Evolutionary conservation across 306 rosid species (phyloP), one percentile per base, ranked within the genome.

Genomic region (Boehmeria nivea): DNA sequence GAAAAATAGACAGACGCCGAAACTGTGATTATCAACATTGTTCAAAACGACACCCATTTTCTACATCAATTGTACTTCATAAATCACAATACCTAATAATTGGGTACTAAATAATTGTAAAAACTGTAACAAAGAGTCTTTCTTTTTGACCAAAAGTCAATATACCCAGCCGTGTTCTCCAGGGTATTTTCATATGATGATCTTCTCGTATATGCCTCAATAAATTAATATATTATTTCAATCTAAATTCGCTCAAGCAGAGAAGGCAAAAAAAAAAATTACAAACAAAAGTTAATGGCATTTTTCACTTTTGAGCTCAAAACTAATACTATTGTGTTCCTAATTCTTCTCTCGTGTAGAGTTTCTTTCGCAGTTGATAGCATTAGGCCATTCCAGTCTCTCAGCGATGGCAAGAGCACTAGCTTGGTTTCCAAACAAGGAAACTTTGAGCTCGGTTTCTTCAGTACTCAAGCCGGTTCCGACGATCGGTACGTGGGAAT

Each of bases 391-490:
- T 61, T 38, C 14, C 54, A 64, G 12, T 64, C 54, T 42, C 22
- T 64, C 14, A 8, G 15, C 8, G 69, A 54, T 11, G 54, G 45
- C 44, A 8, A 17, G 6, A 53, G 44, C n/a, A 16, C 44, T 13
- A 13, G 44, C 16, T 40, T 64, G 37, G 61, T 64, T 54, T 64
- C 69, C 0, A 21, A 25, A 0, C 28, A 22, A 43, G 61, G 61
- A 64, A 53, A 1, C 13, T 64, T 64, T 23, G 69, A 64, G 49
- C 21, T 53, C 6, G 69, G 61, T 12, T 53, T 53, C 10, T 63
- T 63, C 51, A 63, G 42, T 40, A 40, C 44, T 6, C 44, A 13
- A 40, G 59, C 51, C 7, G 42, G 51, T 63, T 52, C 68, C 22
- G 16, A 21, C 3, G 26, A 26, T 3, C 59, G 67, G 25, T 63